Percentiles rank a stretch among this genome's conserved stretches.
Conservation (phyloP, 371 early-diverging fungal genomes). For the Chytridium lagenaria region DNA sequence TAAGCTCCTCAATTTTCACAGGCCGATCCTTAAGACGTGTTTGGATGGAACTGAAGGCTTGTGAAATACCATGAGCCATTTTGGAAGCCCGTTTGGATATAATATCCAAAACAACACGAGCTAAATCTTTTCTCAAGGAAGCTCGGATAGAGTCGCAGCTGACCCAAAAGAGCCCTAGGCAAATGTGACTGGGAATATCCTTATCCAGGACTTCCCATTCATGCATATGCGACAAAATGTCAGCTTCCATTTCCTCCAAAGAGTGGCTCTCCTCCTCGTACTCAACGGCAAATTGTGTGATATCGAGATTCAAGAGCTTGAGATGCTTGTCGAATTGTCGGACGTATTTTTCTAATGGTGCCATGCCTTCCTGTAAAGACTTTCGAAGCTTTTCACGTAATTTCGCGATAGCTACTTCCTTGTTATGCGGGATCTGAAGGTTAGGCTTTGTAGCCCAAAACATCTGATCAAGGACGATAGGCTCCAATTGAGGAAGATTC, state of each 20-base stretch:
- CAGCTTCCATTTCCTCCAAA: slow-evolving; percentile 60
- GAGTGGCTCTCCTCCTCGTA: slow-evolving; percentile 57
- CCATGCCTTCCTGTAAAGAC: slow-evolving; percentile 43
- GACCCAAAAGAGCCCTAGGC: slow-evolving; percentile 59
- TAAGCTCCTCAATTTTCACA: slow-evolving; percentile 63
- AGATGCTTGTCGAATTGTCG: slow-evolving; percentile 53
- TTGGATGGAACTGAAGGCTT: slow-evolving; percentile 51
- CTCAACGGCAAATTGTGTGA: slow-evolving; percentile 48
- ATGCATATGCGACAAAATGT: slow-evolving; percentile 47
- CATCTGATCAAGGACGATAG: slow-evolving; percentile 58
- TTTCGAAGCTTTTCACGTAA: slow-evolving; percentile 38
- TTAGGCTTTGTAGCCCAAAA: slow-evolving; percentile 63
- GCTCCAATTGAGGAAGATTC: slow-evolving; percentile 62
- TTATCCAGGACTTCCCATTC: slow-evolving; percentile 60
- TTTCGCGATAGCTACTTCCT: slow-evolving; percentile 46
- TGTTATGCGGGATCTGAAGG: slow-evolving; percentile 49
- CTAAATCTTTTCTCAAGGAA: slow-evolving; percentile 58
- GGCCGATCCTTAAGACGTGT: slow-evolving; percentile 54
- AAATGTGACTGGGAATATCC: slow-evolving; percentile 56
- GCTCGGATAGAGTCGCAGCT: slow-evolving; percentile 58
- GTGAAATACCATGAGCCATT: slow-evolving; percentile 49
- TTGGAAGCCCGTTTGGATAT: slow-evolving; percentile 50
- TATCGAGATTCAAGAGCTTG: slow-evolving; percentile 53
- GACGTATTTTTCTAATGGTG: slow-evolving; percentile 48
- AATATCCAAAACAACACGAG: slow-evolving; percentile 58